phyloP scores from a whole-genome alignment of 192 early-diverging fungal species.

The Piromyces finnis region DNA sequence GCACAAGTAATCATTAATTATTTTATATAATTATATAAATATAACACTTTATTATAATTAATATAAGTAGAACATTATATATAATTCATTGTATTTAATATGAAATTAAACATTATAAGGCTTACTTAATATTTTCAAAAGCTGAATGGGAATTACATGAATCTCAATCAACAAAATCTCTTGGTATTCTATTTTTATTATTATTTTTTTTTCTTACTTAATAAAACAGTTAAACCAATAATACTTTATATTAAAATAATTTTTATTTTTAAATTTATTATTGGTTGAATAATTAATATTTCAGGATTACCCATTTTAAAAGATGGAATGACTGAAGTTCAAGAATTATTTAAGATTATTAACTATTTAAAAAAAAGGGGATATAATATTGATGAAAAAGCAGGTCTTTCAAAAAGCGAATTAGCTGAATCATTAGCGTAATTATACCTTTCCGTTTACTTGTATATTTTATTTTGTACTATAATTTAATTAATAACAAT shows the following conservation, averaged over 20 bases:
- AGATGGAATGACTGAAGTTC: background rate
- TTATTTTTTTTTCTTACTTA: background rate
- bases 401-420: background rate
- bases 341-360: background rate
- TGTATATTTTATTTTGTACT: too few species aligned
- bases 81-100: too few species aligned
- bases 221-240: too few species aligned
- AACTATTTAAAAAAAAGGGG: background rate
- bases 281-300: background rate
- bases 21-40: too few species aligned
- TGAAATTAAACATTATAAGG: conserved; percentile 3
- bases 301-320: background rate
- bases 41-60: background rate
- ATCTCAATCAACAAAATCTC: background rate
- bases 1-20: conserved; percentile 3
- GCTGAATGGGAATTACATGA: conserved; percentile 18
- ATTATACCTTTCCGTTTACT: too few species aligned
- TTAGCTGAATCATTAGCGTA: conserved; percentile 31
- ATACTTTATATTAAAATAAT: too few species aligned
- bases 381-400: background rate
- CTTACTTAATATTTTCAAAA: conserved; percentile 34
- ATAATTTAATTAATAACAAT: too few species aligned
- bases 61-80: too few species aligned
- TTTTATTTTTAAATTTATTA: too few species aligned
- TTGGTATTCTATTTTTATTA: background rate